Conservation (phyloP, 208 protist species). For the Angomonas deanei region DNA sequence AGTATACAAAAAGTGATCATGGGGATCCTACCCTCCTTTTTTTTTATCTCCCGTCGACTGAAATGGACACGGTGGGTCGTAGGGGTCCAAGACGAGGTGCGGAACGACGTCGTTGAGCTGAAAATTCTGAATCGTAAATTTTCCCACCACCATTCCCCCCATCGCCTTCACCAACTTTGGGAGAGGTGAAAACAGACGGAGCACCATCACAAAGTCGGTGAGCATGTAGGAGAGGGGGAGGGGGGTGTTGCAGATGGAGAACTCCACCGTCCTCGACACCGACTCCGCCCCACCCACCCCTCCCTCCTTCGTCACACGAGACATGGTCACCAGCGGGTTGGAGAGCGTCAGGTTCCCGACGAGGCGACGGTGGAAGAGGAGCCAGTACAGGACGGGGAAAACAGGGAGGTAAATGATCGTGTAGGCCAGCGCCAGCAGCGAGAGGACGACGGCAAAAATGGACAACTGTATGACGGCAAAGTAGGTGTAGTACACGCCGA, state of each 20-base stretch:
- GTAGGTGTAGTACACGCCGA: constrained; percentile 90
- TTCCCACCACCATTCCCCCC: constrained; percentile 20
- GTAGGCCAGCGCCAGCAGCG: constrained; percentile 48
- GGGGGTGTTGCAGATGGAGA: constrained; percentile 40
- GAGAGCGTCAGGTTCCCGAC: constrained; percentile 37
- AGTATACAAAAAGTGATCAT: no score
- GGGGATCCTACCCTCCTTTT: no score
- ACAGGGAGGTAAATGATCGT: constrained; percentile 59
- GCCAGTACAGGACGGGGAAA: constrained; percentile 55
- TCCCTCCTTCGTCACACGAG: constrained; percentile 3
- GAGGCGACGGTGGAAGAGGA: constrained; percentile 13
- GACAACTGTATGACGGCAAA: constrained; percentile 70
- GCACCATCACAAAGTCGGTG: constrained; percentile 60
- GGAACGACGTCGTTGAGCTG: constrained; percentile 45
- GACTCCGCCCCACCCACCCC: constrained; percentile 13
- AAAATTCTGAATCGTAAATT: constrained; percentile 18
- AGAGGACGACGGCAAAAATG: constrained; percentile 47
- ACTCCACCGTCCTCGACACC: constrained; percentile 64
- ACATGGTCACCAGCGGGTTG: constrained; percentile 32
- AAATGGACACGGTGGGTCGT: constrained; percentile 43
- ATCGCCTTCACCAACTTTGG: background rate
- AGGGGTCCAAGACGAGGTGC: constrained; percentile 45
- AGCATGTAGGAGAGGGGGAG: constrained; percentile 38
- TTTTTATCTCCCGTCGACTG: no score
- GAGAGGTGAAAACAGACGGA: constrained; percentile 27